A percentile compares a stretch with the other conserved stretches of the same genome.
phyloP scores from a whole-genome alignment of 1,284 basidiomycete species.

The Moniliella sp. region DNA sequence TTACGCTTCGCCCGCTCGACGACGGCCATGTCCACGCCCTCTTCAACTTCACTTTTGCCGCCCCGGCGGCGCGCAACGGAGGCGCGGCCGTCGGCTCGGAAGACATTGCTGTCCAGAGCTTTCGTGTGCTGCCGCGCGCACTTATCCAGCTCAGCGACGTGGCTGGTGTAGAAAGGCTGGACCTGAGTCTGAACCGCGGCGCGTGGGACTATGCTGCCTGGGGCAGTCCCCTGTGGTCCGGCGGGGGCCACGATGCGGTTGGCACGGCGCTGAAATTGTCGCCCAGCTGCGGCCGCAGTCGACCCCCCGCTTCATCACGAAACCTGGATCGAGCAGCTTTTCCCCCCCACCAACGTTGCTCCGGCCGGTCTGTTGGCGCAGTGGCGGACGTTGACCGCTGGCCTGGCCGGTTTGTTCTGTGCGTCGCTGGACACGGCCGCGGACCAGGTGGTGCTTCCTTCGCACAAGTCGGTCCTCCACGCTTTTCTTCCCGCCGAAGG shows the following conservation, averaged over 20 bases:
- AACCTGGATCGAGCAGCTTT: conserved; percentile 2
- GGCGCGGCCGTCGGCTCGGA: not conserved
- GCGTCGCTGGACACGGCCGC: conserved; percentile 49
- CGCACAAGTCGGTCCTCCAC: conserved; percentile 42
- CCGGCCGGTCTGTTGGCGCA: conserved; percentile 1
- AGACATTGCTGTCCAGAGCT: not conserved
- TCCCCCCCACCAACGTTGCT: not conserved
- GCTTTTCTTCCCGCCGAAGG: conserved; percentile 57
- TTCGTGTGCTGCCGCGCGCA: conserved; percentile 51
- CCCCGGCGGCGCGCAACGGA: conserved; percentile 5
- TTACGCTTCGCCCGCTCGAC: conserved; percentile 51
- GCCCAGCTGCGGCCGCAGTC: conserved; percentile 44
- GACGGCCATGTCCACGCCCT: conserved; percentile 63
- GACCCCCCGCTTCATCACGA: conserved; percentile 2
- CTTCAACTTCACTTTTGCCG: conserved; percentile 39
- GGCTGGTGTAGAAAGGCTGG: conserved; percentile 62
- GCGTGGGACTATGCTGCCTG: conserved; percentile 72
- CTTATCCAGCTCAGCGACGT: conserved; percentile 65
- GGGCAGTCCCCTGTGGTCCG: conserved; percentile 28
- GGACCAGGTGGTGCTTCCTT: conserved; percentile 2
- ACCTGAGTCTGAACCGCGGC: conserved; percentile 63
- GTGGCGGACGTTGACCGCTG: conserved; percentile 67
- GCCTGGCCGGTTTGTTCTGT: conserved; percentile 77
- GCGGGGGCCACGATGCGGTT: conserved; percentile 42
- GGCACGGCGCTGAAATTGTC: conserved; percentile 70